Conservation (phyloP, 352 stramenopile species). For the Phytophthora citricola region DNA sequence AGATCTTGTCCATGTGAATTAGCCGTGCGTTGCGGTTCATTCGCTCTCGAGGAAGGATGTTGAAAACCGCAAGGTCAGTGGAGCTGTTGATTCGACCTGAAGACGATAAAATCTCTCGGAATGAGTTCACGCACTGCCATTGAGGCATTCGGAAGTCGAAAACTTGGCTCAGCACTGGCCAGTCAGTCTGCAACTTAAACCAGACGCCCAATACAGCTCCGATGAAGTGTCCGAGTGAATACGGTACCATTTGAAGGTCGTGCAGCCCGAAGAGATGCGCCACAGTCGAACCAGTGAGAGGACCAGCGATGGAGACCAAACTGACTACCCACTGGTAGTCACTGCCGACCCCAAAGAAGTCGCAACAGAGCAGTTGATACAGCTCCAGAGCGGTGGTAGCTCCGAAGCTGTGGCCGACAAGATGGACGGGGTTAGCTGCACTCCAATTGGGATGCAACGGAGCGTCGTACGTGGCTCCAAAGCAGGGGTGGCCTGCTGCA, state of each 20-base stretch:
- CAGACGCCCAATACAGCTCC: conserved; percentile 43
- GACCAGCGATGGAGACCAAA: conserved; percentile 62
- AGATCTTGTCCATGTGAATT: conserved; percentile 62
- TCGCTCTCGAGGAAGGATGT: conserved; percentile 50
- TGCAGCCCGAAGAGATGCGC: conserved; percentile 43
- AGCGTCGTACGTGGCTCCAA: conserved; percentile 40
- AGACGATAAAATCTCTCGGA: conserved; percentile 44
- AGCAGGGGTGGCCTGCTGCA: conserved; percentile 47
- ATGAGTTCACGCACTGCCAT: conserved; percentile 40
- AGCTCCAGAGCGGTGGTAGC: conserved; percentile 72
- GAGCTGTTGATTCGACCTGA: conserved; percentile 49
- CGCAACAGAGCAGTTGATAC: conserved; percentile 67
- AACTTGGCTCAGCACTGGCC: conserved; percentile 40
- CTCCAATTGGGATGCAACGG: conserved; percentile 60
- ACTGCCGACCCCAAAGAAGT: conserved; percentile 67
- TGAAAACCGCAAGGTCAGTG: conserved; percentile 58
- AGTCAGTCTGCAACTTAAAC: conserved; percentile 50
- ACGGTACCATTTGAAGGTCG: conserved; percentile 25
- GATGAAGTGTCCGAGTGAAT: conserved; percentile 38
- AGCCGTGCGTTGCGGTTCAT: conserved; percentile 55
- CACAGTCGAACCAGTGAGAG: conserved; percentile 50
- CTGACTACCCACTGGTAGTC: conserved; percentile 60
- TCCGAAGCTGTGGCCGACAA: conserved; percentile 77
- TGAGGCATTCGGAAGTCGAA: conserved; percentile 74
- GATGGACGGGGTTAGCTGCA: conserved; percentile 56